Evolutionary conservation across 495 filamentous ascomycete genomes (phyloP).

Genomic region (Aspergillus indologenus): DNA sequence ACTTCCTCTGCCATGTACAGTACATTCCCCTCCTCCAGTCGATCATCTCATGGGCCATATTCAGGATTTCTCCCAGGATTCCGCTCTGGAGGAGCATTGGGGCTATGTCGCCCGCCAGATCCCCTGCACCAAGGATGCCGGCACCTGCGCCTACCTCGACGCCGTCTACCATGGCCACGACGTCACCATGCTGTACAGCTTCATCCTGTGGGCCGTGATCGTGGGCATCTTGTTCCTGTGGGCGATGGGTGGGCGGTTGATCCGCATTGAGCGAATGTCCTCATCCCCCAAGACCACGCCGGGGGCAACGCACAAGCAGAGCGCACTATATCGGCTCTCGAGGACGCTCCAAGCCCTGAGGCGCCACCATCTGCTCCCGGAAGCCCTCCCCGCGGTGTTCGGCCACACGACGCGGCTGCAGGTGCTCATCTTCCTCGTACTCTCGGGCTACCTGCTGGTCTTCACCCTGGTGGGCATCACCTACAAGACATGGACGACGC

Average conservation of each 20-base stretch:
- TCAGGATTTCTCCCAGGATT: slow-evolving; percentile 36
- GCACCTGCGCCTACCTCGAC: slow-evolving; percentile 63
- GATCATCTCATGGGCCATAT: slow-evolving; percentile 27
- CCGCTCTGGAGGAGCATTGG: slow-evolving; percentile 53
- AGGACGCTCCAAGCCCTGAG: slow-evolving; percentile 16
- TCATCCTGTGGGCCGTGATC: slow-evolving; percentile 59
- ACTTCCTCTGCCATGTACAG: too few relatives aligned
- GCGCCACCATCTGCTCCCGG: slow-evolving; percentile 39
- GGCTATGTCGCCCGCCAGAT: slow-evolving; percentile 55
- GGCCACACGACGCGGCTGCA: slow-evolving; percentile 42
- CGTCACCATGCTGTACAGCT: slow-evolving; percentile 56
- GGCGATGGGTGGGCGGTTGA: slow-evolving; percentile 30
- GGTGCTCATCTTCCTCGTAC: slow-evolving; percentile 47
- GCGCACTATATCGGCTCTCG: slow-evolving; percentile 14
- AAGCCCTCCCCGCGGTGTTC: slow-evolving; percentile 32
- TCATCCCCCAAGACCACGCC: slow-evolving; percentile 5
- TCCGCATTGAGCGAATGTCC: slow-evolving; percentile 11
- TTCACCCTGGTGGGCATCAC: slow-evolving; percentile 61
- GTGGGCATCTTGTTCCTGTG: slow-evolving; percentile 49
- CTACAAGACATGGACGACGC: slow-evolving; percentile 59
- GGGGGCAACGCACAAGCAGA: slow-evolving; percentile 9
- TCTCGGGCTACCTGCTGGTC: slow-evolving; percentile 54
- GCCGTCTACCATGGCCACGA: slow-evolving; percentile 59
- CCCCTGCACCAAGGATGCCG: slow-evolving; percentile 57
- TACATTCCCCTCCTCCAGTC: too few relatives aligned